Base-by-base conservation (phyloP, 176 grass and related monocot genomes). In the Phyllostachys edulis region DNA sequence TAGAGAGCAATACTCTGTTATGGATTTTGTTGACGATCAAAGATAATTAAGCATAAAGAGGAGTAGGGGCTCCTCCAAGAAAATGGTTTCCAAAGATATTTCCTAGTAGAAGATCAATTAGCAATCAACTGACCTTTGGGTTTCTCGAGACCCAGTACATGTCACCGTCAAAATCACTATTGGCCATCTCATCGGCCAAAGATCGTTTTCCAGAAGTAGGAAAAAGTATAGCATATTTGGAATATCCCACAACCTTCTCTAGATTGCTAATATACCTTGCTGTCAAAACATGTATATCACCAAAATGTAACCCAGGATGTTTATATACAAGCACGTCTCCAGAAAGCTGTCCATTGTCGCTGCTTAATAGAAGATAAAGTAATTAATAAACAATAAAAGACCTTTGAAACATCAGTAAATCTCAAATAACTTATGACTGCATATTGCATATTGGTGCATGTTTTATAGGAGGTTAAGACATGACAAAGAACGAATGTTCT, bases 111-210 rank as follows among this genome's bases (percentile, higher is more conserved):
- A n/a, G 37, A 15, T 82, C 17, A 10, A 82, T 18, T 54, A 18
- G 17, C 51, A 51, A 4, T 51, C 3, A 51, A 51, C 49, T 51
- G 4, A 44, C 93, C 90, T 89, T 45, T 59, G 69, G 75, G 45
- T 92, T 95, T 78, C 76, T 80, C 10, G 90, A 95, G 29, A 95
- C 79, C 90, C 93, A 95, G 18, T 95, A 95, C 44, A 92, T 77
- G 77, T 95, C 90, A 0, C 93, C 93, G 84, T 95, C 93, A 77
- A 87, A 90, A 55, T 95, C 90, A 45, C 93, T 90, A 42, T 90
- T 88, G 40, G 93, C 88, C 88, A 95, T 92, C 47, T 95, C 90
- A 88, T 95, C 93, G 39, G 93, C 90, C 70, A 95, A 86, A 75
- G 93, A 95, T 21, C 93, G 78, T 56, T 63, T 56, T 23, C 93